Evolutionary conservation across 441 rosid genomes (phyloP), one percentile per base, ranked within the genome.

Genomic region (Erodium chrysanthum): DNA sequence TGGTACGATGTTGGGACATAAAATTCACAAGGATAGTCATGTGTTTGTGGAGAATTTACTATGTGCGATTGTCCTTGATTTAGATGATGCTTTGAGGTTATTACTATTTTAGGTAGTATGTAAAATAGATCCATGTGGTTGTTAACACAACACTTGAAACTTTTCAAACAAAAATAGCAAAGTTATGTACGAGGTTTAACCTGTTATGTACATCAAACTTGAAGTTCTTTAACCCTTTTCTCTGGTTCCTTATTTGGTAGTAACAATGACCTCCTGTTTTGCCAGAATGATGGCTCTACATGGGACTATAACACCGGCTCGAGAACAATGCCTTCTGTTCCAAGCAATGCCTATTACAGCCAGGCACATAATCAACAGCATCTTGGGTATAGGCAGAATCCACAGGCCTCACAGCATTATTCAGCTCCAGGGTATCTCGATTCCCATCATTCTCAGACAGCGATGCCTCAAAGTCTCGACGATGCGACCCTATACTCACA

Each of bases 321-420:
- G 15, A 71, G 78, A 72, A 29, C 65, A 31, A 46, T 58, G 58
- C 23, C 80, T 6, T 18, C 73, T 22, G 60, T 66, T 69, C 73
- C 69, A 0, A 68, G 70, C 17, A 62, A 23, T 61, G 33, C 71
- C 42, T 68, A 73, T 66, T 46, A 68, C 66, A 62, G 33, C 73
- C 73, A 18, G n/a, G 72, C 65, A 14, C 78, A 68, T 56, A 71
- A 64, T 54, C 80, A 66, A 63, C 86, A 31, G 18, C 67, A 23
- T 68, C 68, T 63, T 18, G 68, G 74, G 44, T 72, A 81, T 62
- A 73, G 17, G 20, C 81, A 73, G 7, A 62, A 61, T 29, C 79
- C 72, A 67, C 84, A 46, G 68, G 73, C 65, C 20, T 23, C 78
- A 7, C 76, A 67, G 60, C 66, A 73, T 22, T 72, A 79, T 40